These are phyloP conservation scores for Puccinia polysora DNA, from an alignment of 1,284 basidiomycete species.

Conservation along the genomic window DNA sequence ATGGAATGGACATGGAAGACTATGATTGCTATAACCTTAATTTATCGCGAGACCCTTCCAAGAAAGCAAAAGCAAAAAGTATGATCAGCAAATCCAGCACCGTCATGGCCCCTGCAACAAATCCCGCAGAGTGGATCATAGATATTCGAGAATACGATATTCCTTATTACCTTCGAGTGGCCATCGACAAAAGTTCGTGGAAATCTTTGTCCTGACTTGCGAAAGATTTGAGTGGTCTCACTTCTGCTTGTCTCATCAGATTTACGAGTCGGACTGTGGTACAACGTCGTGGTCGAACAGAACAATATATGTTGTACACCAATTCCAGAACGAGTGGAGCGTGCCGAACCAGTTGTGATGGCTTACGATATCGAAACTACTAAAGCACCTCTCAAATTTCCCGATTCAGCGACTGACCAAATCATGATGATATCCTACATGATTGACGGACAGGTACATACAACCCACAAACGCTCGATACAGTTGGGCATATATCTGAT, in stretches of 20 bases:
- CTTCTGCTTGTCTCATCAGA: conserved; percentile 56
- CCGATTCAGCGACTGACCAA: conserved; percentile 89
- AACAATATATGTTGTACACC: conserved; percentile 72
- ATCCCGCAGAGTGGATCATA: conserved; percentile 83
- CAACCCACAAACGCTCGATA: not conserved
- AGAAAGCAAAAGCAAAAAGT: conserved; percentile 44
- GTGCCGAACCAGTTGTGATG: conserved; percentile 98
- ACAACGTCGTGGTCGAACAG: conserved; percentile 71
- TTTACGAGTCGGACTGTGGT: conserved; percentile 96
- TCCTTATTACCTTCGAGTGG: conserved; percentile 93
- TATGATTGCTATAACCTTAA: conserved; percentile 10
- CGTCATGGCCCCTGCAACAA: conserved; percentile 54
- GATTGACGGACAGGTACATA: conserved; percentile 67
- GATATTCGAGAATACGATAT: conserved; percentile 96
- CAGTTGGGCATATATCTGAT: conserved; percentile 54
- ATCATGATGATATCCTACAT: conserved; percentile 99
- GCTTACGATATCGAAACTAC: conserved; percentile 99
- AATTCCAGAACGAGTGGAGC: conserved; percentile 82
- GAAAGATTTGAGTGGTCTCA: not conserved
- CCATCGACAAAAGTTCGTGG: conserved; percentile 77
- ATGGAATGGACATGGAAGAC: conserved; percentile 33
- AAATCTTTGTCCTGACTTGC: not conserved
- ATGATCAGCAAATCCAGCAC: conserved; percentile 51
- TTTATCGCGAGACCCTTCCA: conserved; percentile 40
- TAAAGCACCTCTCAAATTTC: conserved; percentile 97